Evolutionary conservation across 1,139 yeast genomes (phyloP).

Genomic region (Suhomyces ambrosiae): DNA sequence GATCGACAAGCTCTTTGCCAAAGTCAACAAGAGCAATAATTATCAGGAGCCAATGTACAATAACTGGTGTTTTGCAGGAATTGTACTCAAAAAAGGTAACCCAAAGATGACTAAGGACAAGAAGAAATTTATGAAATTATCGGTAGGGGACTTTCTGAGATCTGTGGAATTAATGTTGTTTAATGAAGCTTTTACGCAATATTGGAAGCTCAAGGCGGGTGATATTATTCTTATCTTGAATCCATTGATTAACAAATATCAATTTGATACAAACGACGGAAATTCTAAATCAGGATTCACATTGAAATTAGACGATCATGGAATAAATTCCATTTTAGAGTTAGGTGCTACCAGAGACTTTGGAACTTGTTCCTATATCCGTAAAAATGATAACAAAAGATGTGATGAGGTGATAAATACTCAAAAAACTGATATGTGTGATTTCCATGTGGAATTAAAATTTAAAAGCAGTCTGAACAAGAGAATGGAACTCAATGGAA

Average conservation of each 20-base stretch:
- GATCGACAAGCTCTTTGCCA: constrained; percentile 60
- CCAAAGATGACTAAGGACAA: constrained; percentile 47
- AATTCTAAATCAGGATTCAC: constrained; percentile 50
- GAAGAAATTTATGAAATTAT: constrained; percentile 59
- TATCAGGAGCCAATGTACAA: constrained; percentile 68
- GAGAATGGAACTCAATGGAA: constrained; percentile 75
- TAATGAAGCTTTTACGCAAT: constrained; percentile 66
- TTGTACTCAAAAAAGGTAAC: constrained; percentile 59
- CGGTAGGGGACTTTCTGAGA: constrained; percentile 64
- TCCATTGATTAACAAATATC: constrained; percentile 53
- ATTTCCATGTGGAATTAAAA: constrained; percentile 66
- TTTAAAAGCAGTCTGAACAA: constrained; percentile 55
- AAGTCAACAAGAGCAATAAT: constrained; percentile 62
- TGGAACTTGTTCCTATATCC: constrained; percentile 63
- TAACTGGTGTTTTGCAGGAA: constrained; percentile 77
- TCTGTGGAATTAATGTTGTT: constrained; percentile 65
- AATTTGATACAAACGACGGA: constrained; percentile 13
- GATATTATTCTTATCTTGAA: constrained; percentile 74
- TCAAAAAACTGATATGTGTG: constrained; percentile 59
- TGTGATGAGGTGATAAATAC: constrained; percentile 67
- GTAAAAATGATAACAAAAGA: constrained; percentile 38
- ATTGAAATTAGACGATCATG: constrained; percentile 54
- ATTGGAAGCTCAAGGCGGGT: constrained; percentile 75
- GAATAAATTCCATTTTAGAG: constrained; percentile 58
- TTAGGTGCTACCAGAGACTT: constrained; percentile 73